Percentiles rank a stretch among this genome's conserved stretches.
Conservation (phyloP, 768 basidiomycete species). For the Pulveroboletus ravenelii region DNA sequence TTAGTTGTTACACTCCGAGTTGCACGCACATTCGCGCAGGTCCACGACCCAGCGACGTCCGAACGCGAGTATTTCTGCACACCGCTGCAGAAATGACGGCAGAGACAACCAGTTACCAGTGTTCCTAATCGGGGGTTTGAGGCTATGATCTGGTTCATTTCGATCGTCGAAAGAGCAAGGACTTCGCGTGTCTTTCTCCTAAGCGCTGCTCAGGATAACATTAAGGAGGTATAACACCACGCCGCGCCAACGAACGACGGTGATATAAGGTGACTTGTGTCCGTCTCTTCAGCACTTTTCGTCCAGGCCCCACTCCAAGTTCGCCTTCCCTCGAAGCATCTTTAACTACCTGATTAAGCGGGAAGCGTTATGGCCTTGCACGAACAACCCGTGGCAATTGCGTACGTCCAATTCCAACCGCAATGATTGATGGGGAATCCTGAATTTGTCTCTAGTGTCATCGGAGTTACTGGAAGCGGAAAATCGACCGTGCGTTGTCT, state of each 20-base stretch:
- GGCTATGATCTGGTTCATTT: conserved; percentile 19
- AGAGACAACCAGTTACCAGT: not conserved
- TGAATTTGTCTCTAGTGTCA: conserved; percentile 22
- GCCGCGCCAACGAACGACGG: conserved; percentile 5
- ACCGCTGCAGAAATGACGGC: not conserved
- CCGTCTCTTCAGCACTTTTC: not conserved
- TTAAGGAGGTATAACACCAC: conserved; percentile 5
- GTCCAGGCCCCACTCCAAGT: not conserved
- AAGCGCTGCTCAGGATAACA: not conserved
- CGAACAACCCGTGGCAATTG: conserved; percentile 21
- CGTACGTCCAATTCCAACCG: conserved; percentile 15
- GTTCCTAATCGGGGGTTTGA: conserved; percentile 4
- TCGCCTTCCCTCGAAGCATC: not conserved
- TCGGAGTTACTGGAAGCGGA: conserved; percentile 30
- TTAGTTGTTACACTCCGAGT: too few species aligned
- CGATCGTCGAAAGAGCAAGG: conserved; percentile 14
- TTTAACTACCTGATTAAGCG: not conserved
- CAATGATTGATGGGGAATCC: not conserved
- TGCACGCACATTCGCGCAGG: too few species aligned
- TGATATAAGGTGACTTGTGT: conserved; percentile 15
- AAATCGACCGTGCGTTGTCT: conserved; percentile 27
- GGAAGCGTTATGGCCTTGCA: conserved; percentile 10
- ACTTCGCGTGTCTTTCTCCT: conserved; percentile 15
- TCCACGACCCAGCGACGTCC: too few species aligned
- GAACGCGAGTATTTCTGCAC: too few species aligned